Base-by-base conservation (phyloP, 129 eudicot species). In the Ambrosia artemisiifolia region DNA sequence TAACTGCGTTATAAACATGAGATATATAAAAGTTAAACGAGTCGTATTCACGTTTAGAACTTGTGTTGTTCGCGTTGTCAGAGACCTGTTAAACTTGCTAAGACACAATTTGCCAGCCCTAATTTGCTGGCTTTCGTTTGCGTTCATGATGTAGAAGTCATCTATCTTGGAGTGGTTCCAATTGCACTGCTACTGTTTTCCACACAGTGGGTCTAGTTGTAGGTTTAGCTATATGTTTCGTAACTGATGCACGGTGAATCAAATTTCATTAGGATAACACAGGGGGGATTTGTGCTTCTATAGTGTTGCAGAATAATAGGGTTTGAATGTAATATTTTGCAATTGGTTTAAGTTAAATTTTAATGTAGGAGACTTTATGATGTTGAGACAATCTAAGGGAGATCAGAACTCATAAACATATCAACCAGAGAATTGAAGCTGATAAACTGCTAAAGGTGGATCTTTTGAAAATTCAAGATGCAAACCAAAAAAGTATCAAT, bases 401-500 rank as follows among this genome's bases (percentile, higher is more conserved):
- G 28, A 62, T 12, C 19, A 10, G 11, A 70, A 40, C 53, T 59
- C 34, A 35, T 59, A 68, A 59, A 43, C 54, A 7, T 38, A 77
- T 66, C 67, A 56, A 56, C 65, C 20, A 10, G 38, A 70, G 7
- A 6, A n/a, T 62, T 61, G 48, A 77, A 70, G 65, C 12, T 59
- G 65, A 36, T 64, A 19, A 67, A 74, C 53, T 67, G 81, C 63
- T 80, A 68, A 74, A 75, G 65, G 59, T 65, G 68, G 70, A 32
- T 65, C 55, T 74, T 47, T 63, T 42, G 42, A 71, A 72, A 76
- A 69, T 79, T 77, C 76, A 76, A 82, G 63, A 95, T 95, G 99
- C 99, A 86, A 79, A 95, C 88, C 71, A 95, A 88, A 84, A 95
- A 95, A 77, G 93, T 85, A 72, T 81, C 89, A 47, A 66, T 78